Percentiles rank a stretch among this genome's conserved stretches.
phyloP scores from a whole-genome alignment of 2,329 filamentous ascomycete species.

The Daldinia eschscholtzii region DNA sequence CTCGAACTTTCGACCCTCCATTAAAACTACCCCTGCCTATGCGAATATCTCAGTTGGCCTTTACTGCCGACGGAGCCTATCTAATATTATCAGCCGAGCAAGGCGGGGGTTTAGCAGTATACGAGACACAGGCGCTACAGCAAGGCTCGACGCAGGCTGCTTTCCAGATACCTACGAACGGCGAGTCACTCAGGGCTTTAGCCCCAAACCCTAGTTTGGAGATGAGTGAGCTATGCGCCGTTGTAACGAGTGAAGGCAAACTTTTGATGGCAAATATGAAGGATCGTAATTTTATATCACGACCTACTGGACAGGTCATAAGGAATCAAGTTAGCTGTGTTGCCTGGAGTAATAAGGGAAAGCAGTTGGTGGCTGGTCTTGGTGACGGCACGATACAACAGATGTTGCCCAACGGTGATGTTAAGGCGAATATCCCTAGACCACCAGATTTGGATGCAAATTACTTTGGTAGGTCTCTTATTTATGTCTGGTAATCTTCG shows the following conservation, averaged over 20 bases:
- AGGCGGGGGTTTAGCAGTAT: conserved; percentile 85
- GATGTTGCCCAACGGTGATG: conserved; percentile 83
- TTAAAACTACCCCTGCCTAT: conserved; percentile 78
- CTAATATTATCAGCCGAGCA: conserved; percentile 85
- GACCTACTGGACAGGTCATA: conserved; percentile 71
- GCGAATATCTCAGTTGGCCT: conserved; percentile 87
- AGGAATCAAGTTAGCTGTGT: conserved; percentile 83
- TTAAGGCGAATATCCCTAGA: conserved; percentile 82
- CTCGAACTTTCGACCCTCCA: conserved; percentile 79
- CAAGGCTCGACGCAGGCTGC: conserved; percentile 75
- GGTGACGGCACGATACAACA: conserved; percentile 84
- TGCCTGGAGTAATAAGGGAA: conserved; percentile 93
- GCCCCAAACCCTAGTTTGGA: conserved; percentile 83
- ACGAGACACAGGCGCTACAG: conserved; percentile 77
- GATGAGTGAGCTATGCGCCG: conserved; percentile 79
- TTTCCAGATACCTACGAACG: conserved; percentile 83
- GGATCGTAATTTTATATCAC: conserved; percentile 68
- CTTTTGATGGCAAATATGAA: conserved; percentile 86
- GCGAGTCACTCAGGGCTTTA: conserved; percentile 78
- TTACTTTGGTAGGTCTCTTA: conserved; percentile 71
- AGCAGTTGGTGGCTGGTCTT: conserved; percentile 89
- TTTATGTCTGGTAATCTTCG: conserved; percentile 14
- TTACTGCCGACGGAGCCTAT: conserved; percentile 89
- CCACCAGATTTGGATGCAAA: conserved; percentile 74
- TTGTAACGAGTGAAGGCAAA: conserved; percentile 84